Evolutionary conservation across 768 basidiomycete genomes (phyloP).

Genomic region (Collybia mongolica): DNA sequence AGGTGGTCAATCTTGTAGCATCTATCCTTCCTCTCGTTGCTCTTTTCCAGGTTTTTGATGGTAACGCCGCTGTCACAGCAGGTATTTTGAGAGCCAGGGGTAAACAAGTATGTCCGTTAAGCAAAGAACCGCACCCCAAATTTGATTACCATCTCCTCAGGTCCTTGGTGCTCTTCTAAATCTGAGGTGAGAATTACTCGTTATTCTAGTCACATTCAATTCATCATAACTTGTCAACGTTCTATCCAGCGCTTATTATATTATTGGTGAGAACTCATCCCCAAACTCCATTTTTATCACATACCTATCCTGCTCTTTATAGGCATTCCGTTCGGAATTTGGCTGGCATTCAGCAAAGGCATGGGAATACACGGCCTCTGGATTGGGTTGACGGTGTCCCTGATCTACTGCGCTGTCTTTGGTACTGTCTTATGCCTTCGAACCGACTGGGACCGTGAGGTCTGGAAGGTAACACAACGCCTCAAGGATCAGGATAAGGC

Average conservation of each 20-base stretch:
- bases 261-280: slow-evolving; percentile 46
- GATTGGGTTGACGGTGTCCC: slow-evolving; percentile 74
- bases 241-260: slow-evolving; percentile 64
- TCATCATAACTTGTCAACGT: background rate
- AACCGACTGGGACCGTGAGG: slow-evolving; percentile 72
- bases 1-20: slow-evolving; percentile 61
- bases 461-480: slow-evolving; percentile 55
- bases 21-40: slow-evolving; percentile 73
- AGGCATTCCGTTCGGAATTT: slow-evolving; percentile 83
- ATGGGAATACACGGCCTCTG: slow-evolving; percentile 76
- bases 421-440: slow-evolving; percentile 53
- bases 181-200: slow-evolving; percentile 48
- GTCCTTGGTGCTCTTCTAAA: slow-evolving; percentile 78
- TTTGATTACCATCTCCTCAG: slow-evolving; percentile 26
- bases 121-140: too few species aligned
- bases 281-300: background rate
- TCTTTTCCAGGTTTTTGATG: slow-evolving; percentile 86
- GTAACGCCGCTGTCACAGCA: slow-evolving; percentile 58
- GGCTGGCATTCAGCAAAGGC: slow-evolving; percentile 62
- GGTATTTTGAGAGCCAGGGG: slow-evolving; percentile 86
- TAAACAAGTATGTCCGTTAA: slow-evolving; percentile 49
- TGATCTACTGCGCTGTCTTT: slow-evolving; percentile 54
- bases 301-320: background rate
- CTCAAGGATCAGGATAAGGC: slow-evolving; percentile 45
- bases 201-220: background rate